Evolutionary conservation across 352 stramenopile genomes (phyloP), one percentile per base, ranked within the genome.

Genomic region (Blastocystis sp.): DNA sequence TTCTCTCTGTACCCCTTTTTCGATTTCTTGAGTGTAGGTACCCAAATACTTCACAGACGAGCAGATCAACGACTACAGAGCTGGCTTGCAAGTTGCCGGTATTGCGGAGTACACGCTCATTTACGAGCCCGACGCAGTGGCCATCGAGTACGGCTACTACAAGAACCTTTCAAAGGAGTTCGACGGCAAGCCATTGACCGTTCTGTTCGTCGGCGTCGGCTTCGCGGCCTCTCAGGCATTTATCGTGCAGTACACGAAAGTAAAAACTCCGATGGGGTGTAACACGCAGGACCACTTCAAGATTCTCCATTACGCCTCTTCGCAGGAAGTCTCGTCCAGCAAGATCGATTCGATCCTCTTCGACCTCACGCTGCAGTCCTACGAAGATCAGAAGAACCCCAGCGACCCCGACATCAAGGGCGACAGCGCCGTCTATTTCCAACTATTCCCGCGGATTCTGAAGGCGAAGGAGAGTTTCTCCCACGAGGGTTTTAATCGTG

Each of bases 121-220:
- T 31, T 16, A 67, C 16, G 74, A 85, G 41, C 9, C 60, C 13
- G 74, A 85, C 41, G 59, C 74, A 6, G 31, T 85, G 2, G 74
- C 74, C 16, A 9, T 85, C 19, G 55, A 66, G 12, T 85, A 70
- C 37, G 37, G 74, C 24, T 85, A 85, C n/a, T 70, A 69, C 60
- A 31, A 13, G 24, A 70, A 35, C 50, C 51, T 85, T n/a, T 35
- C n/a, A n/a, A 39, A 67, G 26, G 51, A 69, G 37, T 85, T 85
- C 61, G 45, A 63, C 33, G 35, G 33, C 1, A 66, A 69, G 33
- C 51, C 74, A 0, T 2, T 85, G 35, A 55, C 33, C 1, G 55
- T 85, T 51, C 51, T 85, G n/a, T 85, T 85, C 35, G 61, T 85
- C 21, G 74, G 74, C n/a, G 74, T 85, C 12, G 74, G 74, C 29